Conservation (phyloP, 2,329 filamentous ascomycete species). For the Exophiala lecanii-corni region DNA sequence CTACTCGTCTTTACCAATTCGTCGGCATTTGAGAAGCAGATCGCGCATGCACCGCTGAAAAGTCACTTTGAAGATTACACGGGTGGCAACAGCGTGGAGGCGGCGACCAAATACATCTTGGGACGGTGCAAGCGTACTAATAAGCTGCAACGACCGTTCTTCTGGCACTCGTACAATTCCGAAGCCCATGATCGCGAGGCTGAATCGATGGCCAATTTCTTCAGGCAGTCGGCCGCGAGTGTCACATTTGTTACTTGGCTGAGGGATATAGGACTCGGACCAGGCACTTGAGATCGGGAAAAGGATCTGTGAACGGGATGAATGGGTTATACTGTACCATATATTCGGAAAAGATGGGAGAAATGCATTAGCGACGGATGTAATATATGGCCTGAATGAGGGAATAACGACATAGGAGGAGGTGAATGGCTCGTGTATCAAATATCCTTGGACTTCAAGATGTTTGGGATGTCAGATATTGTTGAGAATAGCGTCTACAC, state of each 20-base stretch:
- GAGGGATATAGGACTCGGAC: conserved; percentile 12
- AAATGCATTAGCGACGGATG: too few relatives aligned
- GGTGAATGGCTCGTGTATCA: too few relatives aligned
- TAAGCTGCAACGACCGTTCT: conserved; percentile 6
- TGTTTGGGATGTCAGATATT: too few relatives aligned
- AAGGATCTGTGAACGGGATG: too few relatives aligned
- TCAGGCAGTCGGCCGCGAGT: conserved; percentile 13
- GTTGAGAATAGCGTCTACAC: too few relatives aligned
- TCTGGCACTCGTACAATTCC: conserved; percentile 15
- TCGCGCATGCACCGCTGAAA: conserved; percentile 12
- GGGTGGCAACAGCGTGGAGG: conserved; percentile 13
- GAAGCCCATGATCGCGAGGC: conserved; percentile 1
- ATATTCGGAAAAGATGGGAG: too few relatives aligned
- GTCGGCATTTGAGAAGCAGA: conserved; percentile 9
- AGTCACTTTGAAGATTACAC: conserved; percentile 15
- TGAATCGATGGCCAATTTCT: conserved; percentile 12
- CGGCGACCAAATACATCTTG: conserved; percentile 18
- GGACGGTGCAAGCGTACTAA: conserved; percentile 13
- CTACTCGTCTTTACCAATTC: conserved; percentile 16
- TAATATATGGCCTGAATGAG: too few relatives aligned
- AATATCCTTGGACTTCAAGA: too few relatives aligned
- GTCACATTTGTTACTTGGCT: conserved; percentile 7
- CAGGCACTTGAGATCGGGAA: too few relatives aligned
- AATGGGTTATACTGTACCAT: too few relatives aligned
- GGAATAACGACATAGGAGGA: too few relatives aligned